phyloP scores from a whole-genome alignment of 345 rosid genomes.

The Capsella bursapastoris region DNA sequence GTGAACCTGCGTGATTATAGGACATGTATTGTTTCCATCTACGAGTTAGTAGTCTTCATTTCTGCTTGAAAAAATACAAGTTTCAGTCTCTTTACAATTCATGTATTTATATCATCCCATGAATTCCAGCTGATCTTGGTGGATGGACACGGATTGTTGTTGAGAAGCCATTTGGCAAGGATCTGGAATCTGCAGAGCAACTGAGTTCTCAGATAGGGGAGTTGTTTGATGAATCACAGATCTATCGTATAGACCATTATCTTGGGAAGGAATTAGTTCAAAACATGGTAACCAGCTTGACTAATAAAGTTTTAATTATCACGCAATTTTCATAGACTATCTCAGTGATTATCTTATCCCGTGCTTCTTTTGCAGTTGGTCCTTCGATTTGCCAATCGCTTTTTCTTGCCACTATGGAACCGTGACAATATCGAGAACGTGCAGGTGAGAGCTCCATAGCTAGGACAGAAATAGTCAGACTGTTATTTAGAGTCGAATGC shows the following conservation, averaged over 20 bases:
- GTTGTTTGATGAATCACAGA: conserved; percentile 44
- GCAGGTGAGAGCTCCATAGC: conserved; percentile 60
- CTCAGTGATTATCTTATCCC: background rate
- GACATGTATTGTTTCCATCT: background rate
- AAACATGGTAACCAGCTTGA: conserved; percentile 52
- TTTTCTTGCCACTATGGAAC: conserved; percentile 96
- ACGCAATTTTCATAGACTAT: background rate
- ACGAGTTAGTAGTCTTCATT: background rate
- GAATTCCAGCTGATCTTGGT: conserved; percentile 80
- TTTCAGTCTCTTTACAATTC: background rate
- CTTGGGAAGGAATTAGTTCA: conserved; percentile 97
- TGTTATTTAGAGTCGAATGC: background rate
- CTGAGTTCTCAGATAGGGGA: conserved; percentile 46
- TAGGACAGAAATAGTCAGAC: background rate
- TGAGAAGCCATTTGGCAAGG: conserved; percentile 97
- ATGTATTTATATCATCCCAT: background rate
- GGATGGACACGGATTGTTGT: conserved; percentile 99
- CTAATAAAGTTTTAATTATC: background rate
- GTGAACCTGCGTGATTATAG: background rate
- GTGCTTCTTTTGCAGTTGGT: conserved; percentile 50
- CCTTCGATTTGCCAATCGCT: conserved; percentile 96
- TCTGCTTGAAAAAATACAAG: conserved; percentile 5
- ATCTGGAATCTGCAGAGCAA: conserved; percentile 60
- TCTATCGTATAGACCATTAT: conserved; percentile 91
- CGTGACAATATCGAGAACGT: conserved; percentile 95